phyloP scores from a whole-genome alignment of 2,329 filamentous ascomycete genomes.

The Colletotrichum trifolii region DNA sequence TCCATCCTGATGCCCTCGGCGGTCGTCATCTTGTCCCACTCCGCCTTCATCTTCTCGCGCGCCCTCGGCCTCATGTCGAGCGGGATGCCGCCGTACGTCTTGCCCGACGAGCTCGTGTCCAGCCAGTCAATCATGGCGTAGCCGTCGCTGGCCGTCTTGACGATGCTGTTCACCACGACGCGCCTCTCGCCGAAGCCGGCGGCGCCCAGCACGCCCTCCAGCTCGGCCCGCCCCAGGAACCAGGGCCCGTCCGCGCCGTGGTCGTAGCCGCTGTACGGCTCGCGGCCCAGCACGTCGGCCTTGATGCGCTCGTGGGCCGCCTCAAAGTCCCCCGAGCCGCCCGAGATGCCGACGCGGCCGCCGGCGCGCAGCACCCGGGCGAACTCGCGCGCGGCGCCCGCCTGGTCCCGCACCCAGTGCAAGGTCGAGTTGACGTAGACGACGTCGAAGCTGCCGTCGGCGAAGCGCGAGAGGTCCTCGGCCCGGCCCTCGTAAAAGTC shows the following conservation, averaged over 20 bases:
- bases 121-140: conserved; percentile 26
- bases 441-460: conserved; percentile 44
- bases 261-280: conserved; percentile 2
- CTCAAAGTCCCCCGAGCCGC: conserved; percentile 19
- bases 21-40: conserved; percentile 23
- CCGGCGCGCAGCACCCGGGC: conserved; percentile 17
- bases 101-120: conserved; percentile 25
- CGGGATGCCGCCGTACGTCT: conserved; percentile 15
- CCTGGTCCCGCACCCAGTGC: conserved; percentile 28
- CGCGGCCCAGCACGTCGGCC: neutral
- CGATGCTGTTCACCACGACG: conserved; percentile 13
- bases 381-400: conserved; percentile 17
- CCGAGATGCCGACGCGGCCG: conserved; percentile 22
- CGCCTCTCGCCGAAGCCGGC: conserved; percentile 12
- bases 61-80: conserved; percentile 8
- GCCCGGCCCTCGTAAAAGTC: conserved; percentile 46
- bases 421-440: conserved; percentile 42
- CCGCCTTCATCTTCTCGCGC: conserved; percentile 20
- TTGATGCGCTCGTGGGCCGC: conserved; percentile 14
- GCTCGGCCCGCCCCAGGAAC: conserved; percentile 11
- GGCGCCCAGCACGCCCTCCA: neutral
- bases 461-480: conserved; percentile 48
- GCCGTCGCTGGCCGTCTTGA: conserved; percentile 9
- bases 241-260: neutral
- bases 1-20: conserved; percentile 19